phyloP scores from a whole-genome alignment of 164 flowering plant species.

The Vitis amurensis region DNA sequence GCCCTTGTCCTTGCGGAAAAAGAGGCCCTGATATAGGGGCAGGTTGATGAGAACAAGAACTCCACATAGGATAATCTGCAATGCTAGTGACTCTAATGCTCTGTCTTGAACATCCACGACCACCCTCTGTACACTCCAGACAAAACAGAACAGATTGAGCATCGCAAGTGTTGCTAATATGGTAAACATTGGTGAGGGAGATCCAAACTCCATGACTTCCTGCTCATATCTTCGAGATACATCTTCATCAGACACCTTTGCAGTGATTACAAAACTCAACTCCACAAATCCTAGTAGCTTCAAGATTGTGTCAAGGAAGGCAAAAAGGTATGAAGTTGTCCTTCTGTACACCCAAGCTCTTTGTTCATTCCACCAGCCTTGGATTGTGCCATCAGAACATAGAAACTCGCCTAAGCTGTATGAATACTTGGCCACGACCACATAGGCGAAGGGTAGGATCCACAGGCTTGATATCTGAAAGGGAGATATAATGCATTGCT shows the following conservation, averaged over 20 bases:
- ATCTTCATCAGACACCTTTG: constrained; percentile 32
- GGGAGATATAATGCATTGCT: not conserved
- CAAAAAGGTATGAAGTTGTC: constrained; percentile 29
- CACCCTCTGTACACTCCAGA: constrained; percentile 14
- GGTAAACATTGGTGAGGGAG: constrained; percentile 34
- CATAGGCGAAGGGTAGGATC: constrained; percentile 45
- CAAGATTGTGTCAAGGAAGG: constrained; percentile 18
- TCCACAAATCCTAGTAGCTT: constrained; percentile 21
- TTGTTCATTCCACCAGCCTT: constrained; percentile 32
- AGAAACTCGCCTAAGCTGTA: constrained; percentile 35
- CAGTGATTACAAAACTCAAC: constrained; percentile 24
- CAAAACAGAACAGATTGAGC: constrained; percentile 21
- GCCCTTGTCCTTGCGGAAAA: constrained; percentile 33
- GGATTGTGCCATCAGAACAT: constrained; percentile 29
- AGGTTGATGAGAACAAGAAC: constrained; percentile 23
- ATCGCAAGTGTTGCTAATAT: constrained; percentile 26
- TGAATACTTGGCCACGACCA: constrained; percentile 17
- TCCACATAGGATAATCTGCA: constrained; percentile 21
- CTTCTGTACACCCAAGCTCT: constrained; percentile 26
- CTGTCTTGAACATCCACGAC: constrained; percentile 3
- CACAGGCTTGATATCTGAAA: constrained; percentile 47
- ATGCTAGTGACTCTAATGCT: constrained; percentile 13
- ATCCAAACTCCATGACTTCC: constrained; percentile 39
- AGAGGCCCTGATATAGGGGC: constrained; percentile 31
- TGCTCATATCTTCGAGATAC: constrained; percentile 28